phyloP scores from a whole-genome alignment of 352 stramenopile genomes.

The Phytophthora ramorum region DNA sequence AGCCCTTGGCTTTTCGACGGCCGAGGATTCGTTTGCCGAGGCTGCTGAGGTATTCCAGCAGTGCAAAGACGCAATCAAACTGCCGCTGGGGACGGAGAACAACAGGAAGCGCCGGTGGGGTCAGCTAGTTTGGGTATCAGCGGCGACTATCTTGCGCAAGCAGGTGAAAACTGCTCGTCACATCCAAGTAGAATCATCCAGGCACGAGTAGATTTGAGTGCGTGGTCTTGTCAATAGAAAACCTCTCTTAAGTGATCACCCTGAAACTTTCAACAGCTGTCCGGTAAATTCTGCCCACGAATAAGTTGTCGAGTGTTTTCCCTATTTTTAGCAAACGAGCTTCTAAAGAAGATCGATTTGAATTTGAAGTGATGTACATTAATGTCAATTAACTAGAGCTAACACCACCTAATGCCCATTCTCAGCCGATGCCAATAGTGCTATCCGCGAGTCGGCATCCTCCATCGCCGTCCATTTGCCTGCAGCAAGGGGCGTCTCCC shows the following conservation, averaged over 20 bases:
- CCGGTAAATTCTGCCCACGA: not conserved
- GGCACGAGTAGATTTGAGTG: conserved; percentile 1
- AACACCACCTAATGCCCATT: too few species aligned
- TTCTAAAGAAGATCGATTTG: too few species aligned
- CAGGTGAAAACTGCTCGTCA: conserved; percentile 2
- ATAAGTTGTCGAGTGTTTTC: too few species aligned
- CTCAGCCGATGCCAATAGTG: too few species aligned
- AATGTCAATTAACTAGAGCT: too few species aligned
- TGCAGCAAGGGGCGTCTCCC: too few species aligned
- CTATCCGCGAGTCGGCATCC: too few species aligned
- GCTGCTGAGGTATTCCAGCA: conserved; percentile 17
- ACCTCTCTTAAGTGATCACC: not conserved
- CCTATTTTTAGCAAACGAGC: too few species aligned
- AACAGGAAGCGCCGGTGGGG: conserved; percentile 11
- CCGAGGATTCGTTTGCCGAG: not conserved
- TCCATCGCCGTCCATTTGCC: too few species aligned
- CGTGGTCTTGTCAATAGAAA: not conserved
- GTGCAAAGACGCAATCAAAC: conserved; percentile 10
- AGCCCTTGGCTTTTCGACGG: not conserved
- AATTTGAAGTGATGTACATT: too few species aligned
- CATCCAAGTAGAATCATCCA: not conserved
- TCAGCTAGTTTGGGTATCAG: conserved; percentile 19
- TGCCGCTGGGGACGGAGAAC: conserved; percentile 1
- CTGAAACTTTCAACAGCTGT: not conserved
- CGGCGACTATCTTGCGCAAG: conserved; percentile 13